Conservation (phyloP, 2,329 filamentous ascomycete species). For the Beauveria rudraprayagi region DNA sequence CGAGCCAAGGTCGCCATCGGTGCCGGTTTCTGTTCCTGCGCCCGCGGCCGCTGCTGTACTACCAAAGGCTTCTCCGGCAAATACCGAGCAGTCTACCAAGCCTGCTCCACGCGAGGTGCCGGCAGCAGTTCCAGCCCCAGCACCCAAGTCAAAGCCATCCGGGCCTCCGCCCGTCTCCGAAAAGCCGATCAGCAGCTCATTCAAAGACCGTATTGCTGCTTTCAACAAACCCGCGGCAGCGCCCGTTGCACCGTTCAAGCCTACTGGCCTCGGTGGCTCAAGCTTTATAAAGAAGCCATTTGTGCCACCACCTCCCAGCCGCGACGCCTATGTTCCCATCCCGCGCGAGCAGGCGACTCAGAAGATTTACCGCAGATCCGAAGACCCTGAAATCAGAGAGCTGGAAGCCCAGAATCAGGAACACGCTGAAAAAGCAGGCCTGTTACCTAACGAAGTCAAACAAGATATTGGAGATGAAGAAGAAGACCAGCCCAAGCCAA, state of each 20-base stretch:
- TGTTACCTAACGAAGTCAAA: constrained; percentile 33
- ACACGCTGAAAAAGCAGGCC: constrained; percentile 59
- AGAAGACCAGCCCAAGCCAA: constrained; percentile 83
- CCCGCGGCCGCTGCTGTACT: constrained; percentile 19
- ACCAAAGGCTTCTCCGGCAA: constrained; percentile 22
- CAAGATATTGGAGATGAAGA: constrained; percentile 44
- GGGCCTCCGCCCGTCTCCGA: constrained; percentile 61
- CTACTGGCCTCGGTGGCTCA: constrained; percentile 53
- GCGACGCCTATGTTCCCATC: constrained; percentile 81
- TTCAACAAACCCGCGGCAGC: constrained; percentile 88
- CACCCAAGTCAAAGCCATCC: constrained; percentile 34
- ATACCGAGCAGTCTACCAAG: constrained; percentile 25
- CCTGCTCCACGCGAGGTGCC: constrained; percentile 26
- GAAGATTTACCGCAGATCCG: constrained; percentile 77
- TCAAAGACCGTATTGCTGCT: constrained; percentile 91
- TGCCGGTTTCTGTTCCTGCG: constrained; percentile 18
- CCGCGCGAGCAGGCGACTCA: constrained; percentile 60
- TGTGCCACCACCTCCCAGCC: constrained; percentile 87
- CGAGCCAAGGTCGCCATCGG: constrained; percentile 27
- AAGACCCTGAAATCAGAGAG: constrained; percentile 67
- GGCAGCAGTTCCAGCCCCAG: constrained; percentile 33
- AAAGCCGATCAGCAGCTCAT: constrained; percentile 69
- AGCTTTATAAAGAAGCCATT: constrained; percentile 95
- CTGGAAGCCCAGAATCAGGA: constrained; percentile 58
- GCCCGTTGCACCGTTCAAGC: constrained; percentile 85